A percentile compares a stretch with the other conserved stretches of the same genome.
Conservation (phyloP, 2,329 filamentous ascomycete genomes). For the Talaromyces sp. region DNA sequence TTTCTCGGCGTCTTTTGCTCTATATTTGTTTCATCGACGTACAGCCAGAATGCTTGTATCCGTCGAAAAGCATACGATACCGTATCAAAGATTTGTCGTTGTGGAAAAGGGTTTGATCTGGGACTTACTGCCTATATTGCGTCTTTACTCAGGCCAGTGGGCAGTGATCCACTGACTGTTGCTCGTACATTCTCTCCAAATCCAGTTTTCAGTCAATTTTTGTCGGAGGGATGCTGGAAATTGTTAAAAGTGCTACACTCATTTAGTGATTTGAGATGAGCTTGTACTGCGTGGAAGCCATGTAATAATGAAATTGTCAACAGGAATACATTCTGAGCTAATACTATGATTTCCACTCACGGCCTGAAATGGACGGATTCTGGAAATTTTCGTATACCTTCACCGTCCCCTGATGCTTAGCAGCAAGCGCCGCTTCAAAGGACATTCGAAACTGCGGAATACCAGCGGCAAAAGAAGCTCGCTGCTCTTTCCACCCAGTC, state of each 20-base stretch:
- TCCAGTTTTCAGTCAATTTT: background rate
- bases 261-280: background rate
- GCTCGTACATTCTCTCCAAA: background rate
- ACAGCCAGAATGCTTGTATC: background rate
- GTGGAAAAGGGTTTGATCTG: constrained; percentile 11
- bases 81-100: constrained; percentile 4
- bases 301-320: background rate
- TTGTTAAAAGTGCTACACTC: background rate
- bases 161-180: background rate
- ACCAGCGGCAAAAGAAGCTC: constrained; percentile 5
- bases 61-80: constrained; percentile 9
- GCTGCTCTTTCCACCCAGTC: constrained; percentile 15
- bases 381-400: constrained; percentile 9
- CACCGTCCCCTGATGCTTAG: constrained; percentile 8
- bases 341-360: background rate
- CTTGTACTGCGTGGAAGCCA: background rate
- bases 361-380: background rate
- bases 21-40: constrained; percentile 7
- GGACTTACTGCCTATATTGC: constrained; percentile 10
- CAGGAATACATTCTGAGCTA: background rate
- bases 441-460: constrained; percentile 14
- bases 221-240: background rate
- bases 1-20: constrained; percentile 14
- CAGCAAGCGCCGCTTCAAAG: constrained; percentile 12
- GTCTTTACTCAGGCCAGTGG: background rate